Percentiles rank a stretch among this genome's conserved stretches.
Evolutionary conservation across 768 basidiomycete genomes (phyloP).

Genomic region (Hygrophorus russula): DNA sequence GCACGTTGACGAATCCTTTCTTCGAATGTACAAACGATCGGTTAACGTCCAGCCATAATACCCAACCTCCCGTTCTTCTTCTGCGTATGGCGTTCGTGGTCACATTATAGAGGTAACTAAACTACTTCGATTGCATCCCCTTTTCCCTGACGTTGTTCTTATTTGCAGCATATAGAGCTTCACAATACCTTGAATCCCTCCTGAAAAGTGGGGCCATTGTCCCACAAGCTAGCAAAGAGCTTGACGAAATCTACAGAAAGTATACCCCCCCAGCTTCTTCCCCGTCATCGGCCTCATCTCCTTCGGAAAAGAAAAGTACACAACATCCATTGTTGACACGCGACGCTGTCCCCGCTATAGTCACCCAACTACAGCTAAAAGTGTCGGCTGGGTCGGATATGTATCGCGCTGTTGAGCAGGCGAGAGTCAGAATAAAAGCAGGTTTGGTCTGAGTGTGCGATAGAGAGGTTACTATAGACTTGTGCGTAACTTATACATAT

Average conservation of each 20-base stretch:
- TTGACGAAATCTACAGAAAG: slow-evolving; percentile 46
- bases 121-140: no score
- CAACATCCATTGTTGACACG: slow-evolving; percentile 35
- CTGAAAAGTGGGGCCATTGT: slow-evolving; percentile 43
- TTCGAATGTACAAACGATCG: no score
- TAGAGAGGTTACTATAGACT: no score
- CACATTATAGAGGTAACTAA: slow-evolving; percentile 59
- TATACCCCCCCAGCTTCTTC: slow-evolving; percentile 8
- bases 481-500: no score
- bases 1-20: background rate
- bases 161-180: slow-evolving; percentile 51
- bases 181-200: slow-evolving; percentile 54
- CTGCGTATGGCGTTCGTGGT: slow-evolving; percentile 78
- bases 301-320: slow-evolving; percentile 6
- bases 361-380: slow-evolving; percentile 34
- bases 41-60: slow-evolving; percentile 44
- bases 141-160: background rate
- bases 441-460: no score
- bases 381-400: slow-evolving; percentile 36
- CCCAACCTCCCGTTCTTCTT: slow-evolving; percentile 84
- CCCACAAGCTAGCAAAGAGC: slow-evolving; percentile 38
- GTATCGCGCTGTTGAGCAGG: slow-evolving; percentile 57
- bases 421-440: slow-evolving; percentile 16
- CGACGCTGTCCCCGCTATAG: slow-evolving; percentile 42
- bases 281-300: slow-evolving; percentile 6